Percentiles rank a stretch among this genome's conserved stretches.
Conservation (phyloP, 306 rosid species). For the Purshia tridentata region DNA sequence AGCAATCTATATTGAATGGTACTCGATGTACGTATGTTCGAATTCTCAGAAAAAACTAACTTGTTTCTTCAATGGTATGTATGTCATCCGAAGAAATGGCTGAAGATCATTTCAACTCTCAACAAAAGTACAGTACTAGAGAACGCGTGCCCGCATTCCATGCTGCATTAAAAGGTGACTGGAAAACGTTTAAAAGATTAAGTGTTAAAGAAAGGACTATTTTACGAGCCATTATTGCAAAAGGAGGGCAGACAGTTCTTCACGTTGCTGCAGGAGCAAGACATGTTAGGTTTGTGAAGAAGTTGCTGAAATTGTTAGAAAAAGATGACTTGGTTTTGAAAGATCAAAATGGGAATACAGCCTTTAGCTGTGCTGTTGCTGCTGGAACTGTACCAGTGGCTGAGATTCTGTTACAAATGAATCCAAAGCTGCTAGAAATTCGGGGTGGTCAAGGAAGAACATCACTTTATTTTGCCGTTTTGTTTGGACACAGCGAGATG, state of each 20-base stretch:
- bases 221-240: not conserved
- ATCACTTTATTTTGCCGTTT: conserved; percentile 22
- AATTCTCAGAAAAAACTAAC: too few species aligned
- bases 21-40: too few species aligned
- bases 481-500: conserved; percentile 6
- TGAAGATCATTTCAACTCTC: too few species aligned
- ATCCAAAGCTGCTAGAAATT: not conserved
- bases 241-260: not conserved
- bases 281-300: conserved; percentile 3
- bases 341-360: not conserved
- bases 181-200: not conserved
- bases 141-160: not conserved
- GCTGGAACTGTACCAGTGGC: conserved; percentile 13
- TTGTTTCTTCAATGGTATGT: too few species aligned
- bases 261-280: conserved; percentile 1
- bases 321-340: not conserved
- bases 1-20: too few species aligned
- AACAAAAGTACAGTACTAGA: too few species aligned
- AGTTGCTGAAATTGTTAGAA: not conserved
- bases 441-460: not conserved
- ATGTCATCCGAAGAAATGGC: too few species aligned
- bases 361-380: conserved; percentile 6
- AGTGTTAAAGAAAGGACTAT: not conserved
- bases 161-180: conserved; percentile 6
- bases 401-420: conserved; percentile 11